phyloP scores from a whole-genome alignment of 441 rosid species.

The Macaranga tanarius region DNA sequence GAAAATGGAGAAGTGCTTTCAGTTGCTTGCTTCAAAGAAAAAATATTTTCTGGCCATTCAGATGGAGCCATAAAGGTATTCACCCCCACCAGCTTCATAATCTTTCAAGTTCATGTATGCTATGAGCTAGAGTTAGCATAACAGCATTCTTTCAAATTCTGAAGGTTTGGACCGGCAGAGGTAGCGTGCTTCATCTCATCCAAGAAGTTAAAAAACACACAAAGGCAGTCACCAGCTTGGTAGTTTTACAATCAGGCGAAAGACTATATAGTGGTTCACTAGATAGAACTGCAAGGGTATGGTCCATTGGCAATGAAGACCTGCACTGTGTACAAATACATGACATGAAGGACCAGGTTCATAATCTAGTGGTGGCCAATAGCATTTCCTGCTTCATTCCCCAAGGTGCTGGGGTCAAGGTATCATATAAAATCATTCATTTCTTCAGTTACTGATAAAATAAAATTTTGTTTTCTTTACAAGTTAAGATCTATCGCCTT shows the following conservation, averaged over 20 bases:
- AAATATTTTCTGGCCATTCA: slow-evolving; percentile 72
- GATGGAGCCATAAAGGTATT: slow-evolving; percentile 76
- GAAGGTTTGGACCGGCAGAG: slow-evolving; percentile 74
- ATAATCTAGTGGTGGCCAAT: slow-evolving; percentile 50
- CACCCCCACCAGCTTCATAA: background rate
- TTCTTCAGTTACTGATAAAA: background rate
- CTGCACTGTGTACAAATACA: slow-evolving; percentile 57
- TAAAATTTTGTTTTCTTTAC: background rate
- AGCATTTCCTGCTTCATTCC: slow-evolving; percentile 63
- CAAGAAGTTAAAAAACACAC: slow-evolving; percentile 59
- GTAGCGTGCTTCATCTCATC: slow-evolving; percentile 63
- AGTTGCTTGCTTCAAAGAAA: slow-evolving; percentile 50
- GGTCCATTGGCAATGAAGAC: slow-evolving; percentile 47
- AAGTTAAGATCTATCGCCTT: background rate
- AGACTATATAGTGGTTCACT: slow-evolving; percentile 65
- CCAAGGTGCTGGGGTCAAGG: slow-evolving; percentile 82
- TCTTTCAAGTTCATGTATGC: background rate
- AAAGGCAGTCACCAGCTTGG: slow-evolving; percentile 68
- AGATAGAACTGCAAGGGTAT: slow-evolving; percentile 63
- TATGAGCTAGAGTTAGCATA: background rate
- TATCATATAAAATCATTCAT: slow-evolving; percentile 18
- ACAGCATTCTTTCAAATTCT: slow-evolving; percentile 19
- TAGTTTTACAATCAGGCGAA: slow-evolving; percentile 51
- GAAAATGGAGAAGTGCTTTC: slow-evolving; percentile 63
- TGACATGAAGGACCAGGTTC: slow-evolving; percentile 72